These are phyloP conservation scores for Avicennia marina DNA, from an alignment of 257 asterid genomes.

Conservation along the genomic window DNA sequence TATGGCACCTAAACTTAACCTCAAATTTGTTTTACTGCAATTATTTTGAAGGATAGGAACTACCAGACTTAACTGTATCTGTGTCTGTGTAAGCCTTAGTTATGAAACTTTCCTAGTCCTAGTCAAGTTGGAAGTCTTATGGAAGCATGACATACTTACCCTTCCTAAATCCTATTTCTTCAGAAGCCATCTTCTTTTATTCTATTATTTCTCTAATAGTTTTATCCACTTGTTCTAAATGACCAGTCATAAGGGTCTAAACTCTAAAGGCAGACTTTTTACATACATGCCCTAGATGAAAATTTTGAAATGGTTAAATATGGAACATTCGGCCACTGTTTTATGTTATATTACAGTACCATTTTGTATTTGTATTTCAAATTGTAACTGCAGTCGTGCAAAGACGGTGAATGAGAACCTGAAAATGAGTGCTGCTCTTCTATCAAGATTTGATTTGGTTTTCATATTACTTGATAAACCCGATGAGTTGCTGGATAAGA, in stretches of 20 bases:
- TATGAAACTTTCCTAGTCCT: no score
- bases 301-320: conserved; percentile 7
- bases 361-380: conserved; percentile 3
- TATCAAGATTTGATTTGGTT: conserved; percentile 96
- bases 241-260: no score
- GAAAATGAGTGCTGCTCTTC: conserved; percentile 91
- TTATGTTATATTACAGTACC: neutral
- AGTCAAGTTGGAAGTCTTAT: no score
- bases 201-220: no score
- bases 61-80: conserved; percentile 3
- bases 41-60: conserved; percentile 9
- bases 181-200: neutral
- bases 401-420: conserved; percentile 98
- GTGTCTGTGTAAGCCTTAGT: no score
- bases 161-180: neutral
- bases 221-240: no score
- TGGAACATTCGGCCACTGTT: neutral
- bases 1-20: conserved; percentile 25
- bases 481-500: conserved; percentile 86
- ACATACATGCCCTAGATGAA: conserved; percentile 9
- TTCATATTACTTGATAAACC: conserved; percentile 97
- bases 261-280: conserved; percentile 1
- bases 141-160: conserved; percentile 1
- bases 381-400: conserved; percentile 78
- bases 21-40: conserved; percentile 16